Percentiles rank a stretch among this genome's conserved stretches.
Conservation (phyloP, 768 basidiomycete species). For the Strobilomyces echinocephalus region DNA sequence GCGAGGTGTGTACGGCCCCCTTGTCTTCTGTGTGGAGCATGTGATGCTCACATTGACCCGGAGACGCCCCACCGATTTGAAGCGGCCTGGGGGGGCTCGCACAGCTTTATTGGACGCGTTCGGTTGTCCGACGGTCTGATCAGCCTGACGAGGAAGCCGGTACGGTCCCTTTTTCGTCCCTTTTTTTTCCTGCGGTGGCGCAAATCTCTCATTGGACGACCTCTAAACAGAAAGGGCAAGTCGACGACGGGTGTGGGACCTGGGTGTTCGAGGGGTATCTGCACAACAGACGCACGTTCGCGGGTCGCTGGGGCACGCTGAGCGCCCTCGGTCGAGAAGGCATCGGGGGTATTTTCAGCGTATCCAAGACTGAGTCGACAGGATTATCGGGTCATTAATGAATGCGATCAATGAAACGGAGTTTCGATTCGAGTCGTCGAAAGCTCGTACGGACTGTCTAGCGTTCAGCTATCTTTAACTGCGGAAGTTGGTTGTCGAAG, state of each 20-base stretch:
- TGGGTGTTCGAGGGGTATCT: conserved; percentile 60
- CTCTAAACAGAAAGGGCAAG: conserved; percentile 36
- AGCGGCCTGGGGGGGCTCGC: conserved; percentile 70
- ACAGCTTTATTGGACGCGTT: conserved; percentile 54
- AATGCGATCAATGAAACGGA: conserved; percentile 26
- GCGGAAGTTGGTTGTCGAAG: conserved; percentile 21
- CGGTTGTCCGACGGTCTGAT: conserved; percentile 53
- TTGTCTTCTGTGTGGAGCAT: conserved; percentile 14
- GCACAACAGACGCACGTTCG: conserved; percentile 43
- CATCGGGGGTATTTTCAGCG: conserved; percentile 54
- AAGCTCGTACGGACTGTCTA: not conserved
- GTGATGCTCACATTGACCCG: conserved; percentile 19
- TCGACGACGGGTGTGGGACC: conserved; percentile 38
- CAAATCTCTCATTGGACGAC: not conserved
- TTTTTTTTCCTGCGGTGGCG: not conserved
- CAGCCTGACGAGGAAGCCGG: conserved; percentile 57
- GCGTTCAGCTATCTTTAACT: conserved; percentile 14
- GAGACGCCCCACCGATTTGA: conserved; percentile 54
- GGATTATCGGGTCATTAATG: conserved; percentile 28
- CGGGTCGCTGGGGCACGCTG: conserved; percentile 51
- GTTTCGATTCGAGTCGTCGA: conserved; percentile 11
- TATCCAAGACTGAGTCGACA: conserved; percentile 39
- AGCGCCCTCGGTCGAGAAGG: conserved; percentile 28
- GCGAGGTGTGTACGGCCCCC: conserved; percentile 27
- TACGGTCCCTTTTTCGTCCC: conserved; percentile 29